Base-by-base conservation (phyloP, 2,329 filamentous ascomycete species). In the Botrytis cinerea region DNA sequence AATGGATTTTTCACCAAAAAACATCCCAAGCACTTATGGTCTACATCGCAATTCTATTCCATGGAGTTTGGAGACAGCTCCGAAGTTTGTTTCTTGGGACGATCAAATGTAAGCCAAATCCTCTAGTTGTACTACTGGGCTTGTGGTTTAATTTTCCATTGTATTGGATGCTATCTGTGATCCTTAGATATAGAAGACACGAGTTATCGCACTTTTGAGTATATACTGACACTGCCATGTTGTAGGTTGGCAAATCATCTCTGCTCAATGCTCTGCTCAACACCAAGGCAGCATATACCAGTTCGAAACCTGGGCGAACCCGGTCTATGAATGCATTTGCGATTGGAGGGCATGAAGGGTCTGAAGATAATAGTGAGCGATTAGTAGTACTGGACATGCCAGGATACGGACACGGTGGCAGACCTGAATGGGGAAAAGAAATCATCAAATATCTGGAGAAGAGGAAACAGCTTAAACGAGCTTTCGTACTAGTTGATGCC, bases 321-420 rank as follows among this genome's bases (percentile, higher is more conserved):
- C 84, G 84, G 74, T 86, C 87, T 28, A 91, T 93, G 88, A 91
- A 92, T 76, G 88, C 88, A 0, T 92, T 90, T 80, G 87, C 86
- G 3, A 84, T 92, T 32, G 85, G 88, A n/a, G 64, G 85, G 81
- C 71, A 70, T 32, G 74, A 78, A 43, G 66, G 48, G 9, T 59
- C 66, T 25, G 77, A 80, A 32, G 73, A 79, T 43, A 74, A 75
- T 8, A 76, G 75, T 51, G 78, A 79, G 32, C 77, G 79, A 68
- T 79, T 92, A 43, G 86, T 90, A 0, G 84, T 93, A 48, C 84
- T 93, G 32, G 91, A 93, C 80, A 91, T 91, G 87, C 91, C 91
- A 1, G 91, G 91, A 0, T 93, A 93, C 78, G 91, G 91, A 6
- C 86, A 88, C 73, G 90, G 87, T 1, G 89, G 88, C 78, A 82